A percentile compares a stretch with the other conserved stretches of the same genome.
phyloP scores from a whole-genome alignment of 1,139 yeast genomes.

The Hansenula sp. region DNA sequence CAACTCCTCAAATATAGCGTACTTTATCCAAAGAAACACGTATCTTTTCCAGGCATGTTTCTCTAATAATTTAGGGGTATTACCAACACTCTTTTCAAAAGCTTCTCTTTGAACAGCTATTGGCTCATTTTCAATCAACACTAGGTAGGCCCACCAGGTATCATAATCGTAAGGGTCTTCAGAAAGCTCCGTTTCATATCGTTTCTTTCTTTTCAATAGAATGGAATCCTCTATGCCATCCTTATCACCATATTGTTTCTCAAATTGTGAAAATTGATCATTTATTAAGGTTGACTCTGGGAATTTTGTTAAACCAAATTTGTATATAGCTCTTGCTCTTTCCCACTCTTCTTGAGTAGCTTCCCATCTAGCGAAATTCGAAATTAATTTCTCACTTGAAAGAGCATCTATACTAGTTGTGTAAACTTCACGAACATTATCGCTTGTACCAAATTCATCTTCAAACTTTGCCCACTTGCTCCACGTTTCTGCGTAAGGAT shows the following conservation, averaged over 20 bases:
- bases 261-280: constrained; percentile 52
- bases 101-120: constrained; percentile 25
- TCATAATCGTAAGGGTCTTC: constrained; percentile 60
- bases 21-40: constrained; percentile 66
- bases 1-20: constrained; percentile 63
- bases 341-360: constrained; percentile 56
- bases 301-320: constrained; percentile 46
- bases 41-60: constrained; percentile 62
- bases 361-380: constrained; percentile 76
- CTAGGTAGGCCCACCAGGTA: constrained; percentile 75
- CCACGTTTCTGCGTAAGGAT: constrained; percentile 63
- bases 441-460: constrained; percentile 43
- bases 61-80: constrained; percentile 30
- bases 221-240: constrained; percentile 52
- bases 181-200: constrained; percentile 47
- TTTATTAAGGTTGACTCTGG: constrained; percentile 41
- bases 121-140: constrained; percentile 35
- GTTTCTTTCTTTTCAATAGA: constrained; percentile 46
- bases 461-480: constrained; percentile 59
- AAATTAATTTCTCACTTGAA: constrained; percentile 36
- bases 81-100: constrained; percentile 44
- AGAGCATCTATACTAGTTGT: constrained; percentile 62
- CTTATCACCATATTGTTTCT: constrained; percentile 58
- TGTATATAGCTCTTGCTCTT: constrained; percentile 62
- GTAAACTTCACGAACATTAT: constrained; percentile 57